A percentile compares a stretch with the other conserved stretches of the same genome.
Conservation (phyloP, 2,329 filamentous ascomycete species). For the Volutella citrinella region DNA sequence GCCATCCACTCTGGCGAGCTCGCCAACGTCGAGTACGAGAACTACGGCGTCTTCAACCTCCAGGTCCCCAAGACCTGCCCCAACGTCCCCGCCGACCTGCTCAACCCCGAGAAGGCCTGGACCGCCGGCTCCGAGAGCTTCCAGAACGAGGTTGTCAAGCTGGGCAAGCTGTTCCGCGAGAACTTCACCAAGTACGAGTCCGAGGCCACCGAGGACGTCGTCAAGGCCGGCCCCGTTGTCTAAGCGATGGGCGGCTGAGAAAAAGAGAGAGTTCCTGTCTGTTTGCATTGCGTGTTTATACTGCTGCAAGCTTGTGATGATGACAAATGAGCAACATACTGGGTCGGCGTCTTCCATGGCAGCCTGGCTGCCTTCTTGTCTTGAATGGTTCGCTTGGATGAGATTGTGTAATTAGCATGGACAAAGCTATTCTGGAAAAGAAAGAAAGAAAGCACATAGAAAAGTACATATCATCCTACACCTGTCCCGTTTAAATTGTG, state of each 20-base stretch:
- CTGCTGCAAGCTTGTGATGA: slow-evolving; percentile 10
- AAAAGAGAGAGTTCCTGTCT: too few relatives aligned
- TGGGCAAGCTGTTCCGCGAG: slow-evolving; percentile 85
- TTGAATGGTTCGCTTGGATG: slow-evolving; percentile 17
- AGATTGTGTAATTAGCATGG: slow-evolving; percentile 26
- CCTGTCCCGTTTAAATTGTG: too few relatives aligned
- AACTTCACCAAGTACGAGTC: slow-evolving; percentile 97
- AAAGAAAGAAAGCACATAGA: slow-evolving; percentile 24
- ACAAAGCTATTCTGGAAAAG: slow-evolving; percentile 20
- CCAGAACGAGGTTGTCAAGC: slow-evolving; percentile 83
- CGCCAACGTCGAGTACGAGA: slow-evolving; percentile 89
- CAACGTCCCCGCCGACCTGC: slow-evolving; percentile 82
- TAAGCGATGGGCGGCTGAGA: too few relatives aligned
- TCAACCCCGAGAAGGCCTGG: slow-evolving; percentile 95
- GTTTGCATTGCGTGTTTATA: neutral
- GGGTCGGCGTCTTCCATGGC: slow-evolving; percentile 28
- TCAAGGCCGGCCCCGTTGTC: slow-evolving; percentile 58
- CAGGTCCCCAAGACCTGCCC: slow-evolving; percentile 90
- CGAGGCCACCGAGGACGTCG: slow-evolving; percentile 77
- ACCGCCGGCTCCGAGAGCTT: slow-evolving; percentile 79
- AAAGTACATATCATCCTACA: slow-evolving; percentile 22
- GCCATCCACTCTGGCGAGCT: slow-evolving; percentile 97
- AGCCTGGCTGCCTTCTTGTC: slow-evolving; percentile 23
- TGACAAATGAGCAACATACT: slow-evolving; percentile 20
- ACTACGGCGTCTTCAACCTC: slow-evolving; percentile 95